Evolutionary conservation across 2,329 filamentous ascomycete species (phyloP), one percentile per base, ranked within the genome.

Genomic region (Coniochaeta ligniaria): DNA sequence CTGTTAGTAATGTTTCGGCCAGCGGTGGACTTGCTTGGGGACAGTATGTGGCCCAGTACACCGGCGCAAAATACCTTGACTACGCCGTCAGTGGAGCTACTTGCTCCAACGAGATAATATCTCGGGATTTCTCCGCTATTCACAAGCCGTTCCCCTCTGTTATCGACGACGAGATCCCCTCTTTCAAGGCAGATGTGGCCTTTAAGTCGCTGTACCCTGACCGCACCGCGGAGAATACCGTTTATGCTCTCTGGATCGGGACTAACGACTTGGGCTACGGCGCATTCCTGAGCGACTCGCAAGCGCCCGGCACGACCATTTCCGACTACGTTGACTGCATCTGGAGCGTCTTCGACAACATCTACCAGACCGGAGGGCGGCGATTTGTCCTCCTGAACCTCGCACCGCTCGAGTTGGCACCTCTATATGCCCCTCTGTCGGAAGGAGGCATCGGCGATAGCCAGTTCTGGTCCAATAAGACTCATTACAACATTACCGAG

Each of bases 211-310:
- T 83, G 5, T 82, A 79, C 64, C 71, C 73, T 0, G 67, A 77
- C 64, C 73, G 79, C 54, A 78, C 76, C 2, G 66, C 80, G 1
- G 73, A 82, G 33, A 85, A 86, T 63, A 91, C 89, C 0, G 85
- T 91, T 2, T 93, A 92, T 68, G 80, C 85, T 1, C 81, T 93
- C 58, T 93, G 88, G 88, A 92, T 93, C 66, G 90, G 90, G 3
- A 92, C 89, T 26, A 94, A 94, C 69, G 90, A 95, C 68, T 76
- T 94, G 11, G 89, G 90, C 24, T 79, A 77, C 60, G 73, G 79
- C 58, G 87, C 82, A 9, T 88, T 92, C 68, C 71, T 93, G 35
- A 84, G 81, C 5, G 87, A 91, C 68, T 79, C 78, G 26, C 86
- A 91, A 69, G 72, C 80, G 5, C 66, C 75, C 0, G 82, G 80